Evolutionary conservation across 306 rosid species (phyloP).

Genomic region (Hylodesmum podocarpum): DNA sequence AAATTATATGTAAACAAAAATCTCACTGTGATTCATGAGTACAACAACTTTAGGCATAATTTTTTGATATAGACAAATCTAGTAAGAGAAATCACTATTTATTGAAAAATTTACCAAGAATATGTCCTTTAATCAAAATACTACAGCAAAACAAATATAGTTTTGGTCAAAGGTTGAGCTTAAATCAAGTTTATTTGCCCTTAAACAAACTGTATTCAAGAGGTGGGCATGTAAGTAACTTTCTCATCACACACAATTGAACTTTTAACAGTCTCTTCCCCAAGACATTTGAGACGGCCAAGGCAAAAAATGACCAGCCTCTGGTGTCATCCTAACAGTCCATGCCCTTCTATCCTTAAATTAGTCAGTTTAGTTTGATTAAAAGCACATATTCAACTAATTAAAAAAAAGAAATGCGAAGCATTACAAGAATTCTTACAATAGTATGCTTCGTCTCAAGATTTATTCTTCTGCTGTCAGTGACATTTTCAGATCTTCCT

Average conservation of each 20-base stretch:
- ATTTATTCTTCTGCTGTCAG: constrained; percentile 32
- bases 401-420: not conserved
- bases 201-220: not conserved
- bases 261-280: not conserved
- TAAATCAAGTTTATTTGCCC: not conserved
- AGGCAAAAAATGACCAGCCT: not conserved
- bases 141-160: not conserved
- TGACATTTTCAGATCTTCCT: constrained; percentile 32
- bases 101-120: constrained; percentile 11
- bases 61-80: not conserved
- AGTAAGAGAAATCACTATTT: not conserved
- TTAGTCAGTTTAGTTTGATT: not conserved
- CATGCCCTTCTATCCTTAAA: constrained; percentile 24
- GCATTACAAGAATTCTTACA: constrained; percentile 50
- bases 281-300: constrained; percentile 1
- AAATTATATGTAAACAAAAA: not conserved
- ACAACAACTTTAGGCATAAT: not conserved
- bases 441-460: constrained; percentile 39
- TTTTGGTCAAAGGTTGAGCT: not conserved
- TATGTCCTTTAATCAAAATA: constrained; percentile 6
- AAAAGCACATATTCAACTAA: not conserved
- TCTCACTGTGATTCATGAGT: not conserved
- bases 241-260: not conserved
- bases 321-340: not conserved
- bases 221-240: not conserved